These are phyloP conservation scores for Auriculariales sp. DNA, from an alignment of 768 basidiomycete species.

Conservation along the genomic window DNA sequence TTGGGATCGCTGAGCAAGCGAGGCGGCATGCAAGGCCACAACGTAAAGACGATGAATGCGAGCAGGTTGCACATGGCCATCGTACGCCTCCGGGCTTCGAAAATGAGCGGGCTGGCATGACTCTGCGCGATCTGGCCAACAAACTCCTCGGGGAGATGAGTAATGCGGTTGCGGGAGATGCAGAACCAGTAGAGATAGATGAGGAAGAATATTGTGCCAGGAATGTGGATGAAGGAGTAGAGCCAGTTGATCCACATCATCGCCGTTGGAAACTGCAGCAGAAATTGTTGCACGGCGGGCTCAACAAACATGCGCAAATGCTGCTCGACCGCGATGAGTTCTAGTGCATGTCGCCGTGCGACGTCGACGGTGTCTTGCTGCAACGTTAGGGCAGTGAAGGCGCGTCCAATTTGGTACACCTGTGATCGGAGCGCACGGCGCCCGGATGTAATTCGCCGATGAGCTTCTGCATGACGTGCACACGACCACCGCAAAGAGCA, in stretches of 20 bases:
- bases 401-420: not conserved
- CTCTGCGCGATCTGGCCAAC: not conserved
- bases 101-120: not conserved
- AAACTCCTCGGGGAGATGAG: not conserved
- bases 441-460: no score
- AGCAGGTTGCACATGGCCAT: conserved; percentile 1
- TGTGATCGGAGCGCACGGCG: no score
- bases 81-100: not conserved
- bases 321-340: not conserved
- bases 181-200: not conserved
- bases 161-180: not conserved
- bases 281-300: not conserved
- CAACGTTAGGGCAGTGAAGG: not conserved
- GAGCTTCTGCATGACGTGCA: no score
- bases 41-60: not conserved
- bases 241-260: conserved; percentile 1
- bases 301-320: not conserved
- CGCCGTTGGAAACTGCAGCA: not conserved
- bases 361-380: conserved; percentile 1
- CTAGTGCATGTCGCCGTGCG: not conserved
- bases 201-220: conserved; percentile 1
- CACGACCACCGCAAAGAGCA: no score
- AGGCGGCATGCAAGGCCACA: not conserved
- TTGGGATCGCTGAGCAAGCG: not conserved
- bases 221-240: conserved; percentile 1